Evolutionary conservation across 176 grass and related monocot species (phyloP).

Genomic region (Puya raimondii): DNA sequence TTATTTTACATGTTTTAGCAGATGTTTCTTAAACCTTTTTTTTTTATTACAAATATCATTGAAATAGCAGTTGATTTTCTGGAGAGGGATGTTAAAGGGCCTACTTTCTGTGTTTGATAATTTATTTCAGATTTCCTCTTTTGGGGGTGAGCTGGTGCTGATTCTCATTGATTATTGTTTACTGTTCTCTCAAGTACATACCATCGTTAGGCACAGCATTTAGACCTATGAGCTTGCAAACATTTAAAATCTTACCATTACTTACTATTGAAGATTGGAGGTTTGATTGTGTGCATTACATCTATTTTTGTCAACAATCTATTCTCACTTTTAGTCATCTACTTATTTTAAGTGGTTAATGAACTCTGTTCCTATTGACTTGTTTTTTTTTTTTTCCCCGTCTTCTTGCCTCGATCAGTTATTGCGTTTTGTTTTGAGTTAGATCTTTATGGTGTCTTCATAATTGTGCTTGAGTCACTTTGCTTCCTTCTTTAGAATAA

Average conservation of each 20-base stretch:
- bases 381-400: not conserved
- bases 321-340: not conserved
- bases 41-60: not conserved
- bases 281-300: not conserved
- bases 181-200: not conserved
- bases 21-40: not conserved
- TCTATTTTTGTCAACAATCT: not conserved
- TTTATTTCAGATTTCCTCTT: not conserved
- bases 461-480: constrained; percentile 6
- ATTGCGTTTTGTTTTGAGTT: not conserved
- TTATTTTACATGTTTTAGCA: not conserved
- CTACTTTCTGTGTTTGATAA: no score
- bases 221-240: not conserved
- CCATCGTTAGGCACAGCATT: not conserved
- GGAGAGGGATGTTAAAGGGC: no score
- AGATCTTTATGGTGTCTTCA: constrained; percentile 1
- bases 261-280: not conserved
- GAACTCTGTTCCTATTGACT: not conserved
- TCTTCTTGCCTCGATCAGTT: not conserved
- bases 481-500: constrained; percentile 17
- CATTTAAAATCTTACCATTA: not conserved
- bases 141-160: not conserved
- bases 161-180: not conserved
- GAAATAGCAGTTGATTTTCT: no score
- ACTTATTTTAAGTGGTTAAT: not conserved